phyloP scores from a whole-genome alignment of 495 filamentous ascomycete genomes.

The Aspergillus diversus region DNA sequence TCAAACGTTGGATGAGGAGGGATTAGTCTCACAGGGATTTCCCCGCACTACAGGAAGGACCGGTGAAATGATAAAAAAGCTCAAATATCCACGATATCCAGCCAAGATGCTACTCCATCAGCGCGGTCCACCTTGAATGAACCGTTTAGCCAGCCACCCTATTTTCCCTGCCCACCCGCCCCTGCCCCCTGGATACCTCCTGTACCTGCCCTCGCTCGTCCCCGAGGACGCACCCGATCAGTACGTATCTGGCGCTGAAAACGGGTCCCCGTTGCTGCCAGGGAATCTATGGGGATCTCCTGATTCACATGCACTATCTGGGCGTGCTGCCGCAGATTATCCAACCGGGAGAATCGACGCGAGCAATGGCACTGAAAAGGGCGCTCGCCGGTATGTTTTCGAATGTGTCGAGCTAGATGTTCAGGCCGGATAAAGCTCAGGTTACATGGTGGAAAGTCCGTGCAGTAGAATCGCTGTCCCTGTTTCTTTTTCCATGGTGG shows the following conservation, averaged over 20 bases:
- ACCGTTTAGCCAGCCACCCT: too few species aligned
- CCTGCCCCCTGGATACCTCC: constrained; percentile 66
- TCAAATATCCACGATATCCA: too few species aligned
- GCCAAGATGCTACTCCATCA: too few species aligned
- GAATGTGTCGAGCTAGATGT: constrained; percentile 91
- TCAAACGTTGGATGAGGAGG: too few species aligned
- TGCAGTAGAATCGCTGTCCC: constrained; percentile 95
- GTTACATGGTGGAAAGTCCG: constrained; percentile 93
- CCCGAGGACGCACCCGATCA: constrained; percentile 73
- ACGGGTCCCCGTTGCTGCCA: constrained; percentile 89
- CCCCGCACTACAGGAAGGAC: too few species aligned
- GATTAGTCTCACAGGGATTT: too few species aligned
- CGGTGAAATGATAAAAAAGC: too few species aligned
- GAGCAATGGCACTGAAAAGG: constrained; percentile 98
- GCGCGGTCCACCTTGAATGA: too few species aligned
- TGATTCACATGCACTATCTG: constrained; percentile 98
- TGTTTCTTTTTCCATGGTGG: constrained; percentile 89
- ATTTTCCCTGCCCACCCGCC: too few species aligned
- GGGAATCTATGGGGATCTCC: constrained; percentile 89
- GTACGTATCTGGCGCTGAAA: constrained; percentile 95
- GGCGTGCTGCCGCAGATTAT: constrained; percentile 95
- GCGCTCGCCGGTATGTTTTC: constrained; percentile 97
- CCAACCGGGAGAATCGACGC: constrained; percentile 91
- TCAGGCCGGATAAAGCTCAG: constrained; percentile 96
- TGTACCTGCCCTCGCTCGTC: constrained; percentile 75